Base-by-base conservation (phyloP, 495 filamentous ascomycete species). In the Elasticomyces elasticus region DNA sequence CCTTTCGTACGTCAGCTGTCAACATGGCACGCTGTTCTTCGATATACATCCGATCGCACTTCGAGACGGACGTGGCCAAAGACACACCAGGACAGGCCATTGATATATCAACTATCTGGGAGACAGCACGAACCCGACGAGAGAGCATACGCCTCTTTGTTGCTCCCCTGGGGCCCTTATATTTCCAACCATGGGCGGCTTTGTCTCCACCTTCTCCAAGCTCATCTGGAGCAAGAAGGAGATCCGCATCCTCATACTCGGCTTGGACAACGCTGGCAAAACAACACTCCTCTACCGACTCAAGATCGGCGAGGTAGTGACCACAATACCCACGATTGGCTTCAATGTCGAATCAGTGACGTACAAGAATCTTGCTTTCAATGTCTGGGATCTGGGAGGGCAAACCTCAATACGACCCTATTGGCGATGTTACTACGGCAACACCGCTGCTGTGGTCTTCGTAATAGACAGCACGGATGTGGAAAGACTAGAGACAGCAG, bases 371-470 rank as follows among this genome's bases (percentile, higher is more conserved):
- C 76, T 98, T 50, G 95, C 97, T 69, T 91, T 98, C 68, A 96
- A 95, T 69, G 92, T 98, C 59, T 98, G 92, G 92, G 91, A 97
- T 77, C 80, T 97, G 25, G 91, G 70, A 60, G 94, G 92, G 23
- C 92, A 97, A 77, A 97, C 92, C 13, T 89, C 84, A 49, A 97
- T 98, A 65, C 82, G 92, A 59, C 92, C 92, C 10, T 98, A 97
- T 73, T 98, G 92, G 92, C 81, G 92, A 62, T 97, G 94, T 70
- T 98, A 98, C 77, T 98, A 97, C 67, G 90, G 92, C 64, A 96
- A 97, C 73, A 98, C 94, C 1, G 92, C 94, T n/a, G 92, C 92
- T 13, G 94, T 98, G 54, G 85, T 98, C 61, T 98, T 98, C 71
- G 92, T 98, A 52, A 91, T 98, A 64, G 92, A 98, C 66, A 89